Evolutionary conservation across 441 rosid genomes (phyloP).

Genomic region (Pelargonium australe): DNA sequence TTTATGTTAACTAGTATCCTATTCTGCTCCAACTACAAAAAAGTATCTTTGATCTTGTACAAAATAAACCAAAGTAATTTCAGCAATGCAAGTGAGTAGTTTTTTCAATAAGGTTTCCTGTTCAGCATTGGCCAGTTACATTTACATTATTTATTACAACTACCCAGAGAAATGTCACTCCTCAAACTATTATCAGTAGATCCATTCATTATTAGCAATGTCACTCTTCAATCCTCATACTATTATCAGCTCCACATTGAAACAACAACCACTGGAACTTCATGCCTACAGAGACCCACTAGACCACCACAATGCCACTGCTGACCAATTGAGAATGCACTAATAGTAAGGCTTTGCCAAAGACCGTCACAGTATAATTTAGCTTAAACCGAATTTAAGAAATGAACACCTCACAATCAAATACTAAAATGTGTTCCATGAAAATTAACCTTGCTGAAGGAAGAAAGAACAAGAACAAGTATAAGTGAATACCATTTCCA

Average conservation of each 20-base stretch:
- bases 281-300: not conserved
- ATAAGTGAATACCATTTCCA: slow-evolving; percentile 67
- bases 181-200: no score
- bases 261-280: not conserved
- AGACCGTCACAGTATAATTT: no score
- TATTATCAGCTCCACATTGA: not conserved
- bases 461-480: not conserved
- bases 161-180: not conserved
- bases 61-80: not conserved
- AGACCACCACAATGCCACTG: not conserved
- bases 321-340: not conserved
- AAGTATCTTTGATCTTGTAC: not conserved
- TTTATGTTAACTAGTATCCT: not conserved
- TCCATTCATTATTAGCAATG: not conserved
- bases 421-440: not conserved
- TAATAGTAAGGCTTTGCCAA: not conserved
- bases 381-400: no score
- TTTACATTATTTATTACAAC: no score
- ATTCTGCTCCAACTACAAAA: not conserved
- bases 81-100: not conserved
- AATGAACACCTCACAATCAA: no score
- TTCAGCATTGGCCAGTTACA: not conserved
- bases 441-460: not conserved
- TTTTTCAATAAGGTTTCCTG: not conserved
- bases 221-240: not conserved